Evolutionary conservation across 2,329 filamentous ascomycete genomes (phyloP).

Genomic region (Pezicula neosporulosa): DNA sequence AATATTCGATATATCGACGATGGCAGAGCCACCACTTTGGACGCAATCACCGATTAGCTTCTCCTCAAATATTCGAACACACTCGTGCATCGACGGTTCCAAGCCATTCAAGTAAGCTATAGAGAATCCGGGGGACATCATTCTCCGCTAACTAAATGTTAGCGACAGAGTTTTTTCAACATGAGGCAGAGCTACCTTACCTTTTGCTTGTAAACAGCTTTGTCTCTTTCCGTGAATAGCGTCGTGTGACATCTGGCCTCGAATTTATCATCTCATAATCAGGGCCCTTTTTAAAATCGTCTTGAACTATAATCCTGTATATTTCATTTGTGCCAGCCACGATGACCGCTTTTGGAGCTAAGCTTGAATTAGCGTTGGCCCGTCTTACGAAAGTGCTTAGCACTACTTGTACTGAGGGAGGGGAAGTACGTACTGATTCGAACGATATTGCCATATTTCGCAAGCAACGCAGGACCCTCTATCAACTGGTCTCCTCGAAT

Average conservation of each 20-base stretch:
- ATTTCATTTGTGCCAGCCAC: constrained; percentile 9
- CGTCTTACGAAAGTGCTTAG: not conserved
- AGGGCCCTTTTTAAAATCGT: constrained; percentile 12
- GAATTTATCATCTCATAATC: constrained; percentile 8
- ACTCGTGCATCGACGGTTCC: constrained; percentile 13
- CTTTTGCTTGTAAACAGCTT: constrained; percentile 13
- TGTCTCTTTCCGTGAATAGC: constrained; percentile 13
- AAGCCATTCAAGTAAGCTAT: constrained; percentile 16
- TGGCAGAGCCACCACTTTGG: constrained; percentile 4
- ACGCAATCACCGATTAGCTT: constrained; percentile 7
- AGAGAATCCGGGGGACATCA: constrained; percentile 14
- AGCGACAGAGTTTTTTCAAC: not conserved
- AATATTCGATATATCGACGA: constrained; percentile 8
- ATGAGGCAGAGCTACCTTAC: not conserved
- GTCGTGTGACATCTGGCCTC: constrained; percentile 3
- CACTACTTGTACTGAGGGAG: not conserved
- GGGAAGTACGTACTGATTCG: constrained; percentile 8
- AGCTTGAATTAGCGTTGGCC: not conserved
- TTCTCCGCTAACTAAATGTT: constrained; percentile 7
- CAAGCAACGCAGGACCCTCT: constrained; percentile 1
- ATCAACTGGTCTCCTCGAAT: constrained; percentile 13
- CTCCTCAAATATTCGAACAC: constrained; percentile 8
- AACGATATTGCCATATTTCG: constrained; percentile 16
- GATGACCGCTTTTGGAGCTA: constrained; percentile 12
- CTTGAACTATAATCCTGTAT: constrained; percentile 12